Base-by-base conservation (phyloP, 805 yeast genomes). In the Metschnikowia corniflorae region DNA sequence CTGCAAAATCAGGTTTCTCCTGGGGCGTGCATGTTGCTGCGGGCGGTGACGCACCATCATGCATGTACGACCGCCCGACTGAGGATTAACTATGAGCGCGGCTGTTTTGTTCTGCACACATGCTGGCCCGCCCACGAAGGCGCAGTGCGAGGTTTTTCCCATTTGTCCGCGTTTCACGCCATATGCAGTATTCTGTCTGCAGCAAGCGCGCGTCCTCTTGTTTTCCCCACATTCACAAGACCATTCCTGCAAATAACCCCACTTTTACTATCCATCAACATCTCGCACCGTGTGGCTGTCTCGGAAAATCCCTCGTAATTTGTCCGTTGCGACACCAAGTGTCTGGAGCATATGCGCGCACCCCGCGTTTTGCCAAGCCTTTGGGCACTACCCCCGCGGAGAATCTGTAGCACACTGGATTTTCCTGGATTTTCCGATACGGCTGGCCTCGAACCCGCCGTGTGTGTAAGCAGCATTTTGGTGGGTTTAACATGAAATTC, bases 221-320 rank as follows among this genome's bases (percentile, higher is more conserved):
- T 26, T 35, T 28, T 30, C 39, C 39, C 39, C 39, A 35, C 39
- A 35, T 27, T 25, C n/a, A 16, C 29, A 14, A 12, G 16, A 20
- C 5, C 30, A n/a, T 15, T 29, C 24, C 38, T 35, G 38, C 38
- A 35, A 17, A 23, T 25, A 24, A 12, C 24, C 29, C 29, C 29
- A 15, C 26, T 24, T 24, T 24, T 7, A n/a, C n/a, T n/a, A 19
- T 5, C 10, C 14, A n/a, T 27, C 26, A 33, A 15, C 36, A 26
- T 26, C 31, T 20, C 36, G 21, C 24, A 19, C 9, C 16, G 23
- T 10, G 24, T 24, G 23, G 6, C 6, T 24, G 23, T 24, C 31
- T 24, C 25, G 30, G 37, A 28, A 34, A 34, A 34, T 21, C 24
- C 24, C 12, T 21, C 24, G 24, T 21, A 21, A 10, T 21, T 21